Base-by-base conservation (phyloP, 2,329 filamentous ascomycete species). In the Penicillium sp. region DNA sequence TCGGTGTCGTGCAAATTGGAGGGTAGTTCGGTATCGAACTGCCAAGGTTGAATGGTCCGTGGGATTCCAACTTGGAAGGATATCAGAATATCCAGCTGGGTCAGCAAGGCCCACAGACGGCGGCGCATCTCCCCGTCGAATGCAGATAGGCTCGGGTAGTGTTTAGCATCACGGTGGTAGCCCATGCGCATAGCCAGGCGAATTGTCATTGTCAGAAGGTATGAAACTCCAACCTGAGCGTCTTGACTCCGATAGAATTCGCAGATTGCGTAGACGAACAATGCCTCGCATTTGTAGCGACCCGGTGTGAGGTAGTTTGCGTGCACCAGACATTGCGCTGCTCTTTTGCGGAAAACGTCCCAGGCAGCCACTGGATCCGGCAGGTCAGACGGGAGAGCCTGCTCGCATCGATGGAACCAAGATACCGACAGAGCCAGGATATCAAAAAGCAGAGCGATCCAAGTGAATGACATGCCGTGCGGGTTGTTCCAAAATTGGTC, bases 21-120 rank as follows among this genome's bases (percentile, higher is more conserved):
- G 5, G 87, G 86, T n/a, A 82, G 69, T 8, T 75, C 70, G 0
- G 85, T 86, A 67, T 90, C 88, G 45, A 81, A 84, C 54, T 88
- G 84, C 63, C 87, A 83, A 28, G 81, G 79, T 57, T 84, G 79
- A 45, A 88, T 79, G 76, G 87, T 85, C 61, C 82, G 82, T 6
- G 88, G 88, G 14, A 90, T 74, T 1, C 88, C 88, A 60, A 89
- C 79, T 66, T 89, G 86, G 66, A 88, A 88, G 1, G 85, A 82
- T 1, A 85, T 80, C 15, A 90, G 74, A 2, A 84, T 74, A 66
- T 90, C 88, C 54, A 89, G 78, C 68, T 88, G 86, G 31, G 69
- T 70, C 8, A 78, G 61, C 38, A 75, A 66, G 17, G 70, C 67
- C 79, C 79, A 81, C 3, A 75, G 54, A 11, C 79, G 75, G 17